Percentiles rank a stretch among this genome's conserved stretches.
Conservation (phyloP, 805 yeast species). For the Monosporozyma siamensis region DNA sequence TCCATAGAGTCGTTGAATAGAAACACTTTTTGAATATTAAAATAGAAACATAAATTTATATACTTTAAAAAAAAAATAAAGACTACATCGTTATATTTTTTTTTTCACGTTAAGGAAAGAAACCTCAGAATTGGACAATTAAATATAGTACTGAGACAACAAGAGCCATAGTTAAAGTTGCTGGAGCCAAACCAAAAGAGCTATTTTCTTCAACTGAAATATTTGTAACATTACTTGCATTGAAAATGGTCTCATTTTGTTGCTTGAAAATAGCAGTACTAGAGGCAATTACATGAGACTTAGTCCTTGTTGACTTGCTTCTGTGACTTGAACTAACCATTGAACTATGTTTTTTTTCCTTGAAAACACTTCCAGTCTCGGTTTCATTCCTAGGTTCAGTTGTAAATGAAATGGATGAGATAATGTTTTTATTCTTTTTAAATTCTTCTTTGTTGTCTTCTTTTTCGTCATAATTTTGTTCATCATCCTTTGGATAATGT, state of each 20-base stretch:
- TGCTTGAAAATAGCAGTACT: background rate
- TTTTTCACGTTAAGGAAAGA: too few relatives aligned
- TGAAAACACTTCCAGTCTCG: background rate
- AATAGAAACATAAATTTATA: too few relatives aligned
- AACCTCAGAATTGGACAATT: background rate
- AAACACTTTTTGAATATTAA: too few relatives aligned
- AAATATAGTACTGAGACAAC: background rate
- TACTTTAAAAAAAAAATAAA: too few relatives aligned
- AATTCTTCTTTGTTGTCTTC: conserved; percentile 1
- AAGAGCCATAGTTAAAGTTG: background rate
- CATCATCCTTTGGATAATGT: too few relatives aligned
- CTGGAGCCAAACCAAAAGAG: background rate
- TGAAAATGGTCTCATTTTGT: background rate
- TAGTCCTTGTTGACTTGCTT: background rate
- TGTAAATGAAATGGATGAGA: background rate
- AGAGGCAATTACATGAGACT: background rate
- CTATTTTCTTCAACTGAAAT: background rate
- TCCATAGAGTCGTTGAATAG: too few relatives aligned
- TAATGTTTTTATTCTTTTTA: background rate
- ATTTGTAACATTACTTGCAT: background rate
- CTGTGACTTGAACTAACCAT: background rate
- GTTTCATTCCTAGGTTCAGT: background rate
- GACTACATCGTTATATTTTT: too few relatives aligned
- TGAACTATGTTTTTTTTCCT: background rate
- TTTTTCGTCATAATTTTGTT: background rate